Evolutionary conservation across 208 protist genomes (phyloP), one percentile per base, ranked within the genome.

Genomic region (Crithidia expoeki): DNA sequence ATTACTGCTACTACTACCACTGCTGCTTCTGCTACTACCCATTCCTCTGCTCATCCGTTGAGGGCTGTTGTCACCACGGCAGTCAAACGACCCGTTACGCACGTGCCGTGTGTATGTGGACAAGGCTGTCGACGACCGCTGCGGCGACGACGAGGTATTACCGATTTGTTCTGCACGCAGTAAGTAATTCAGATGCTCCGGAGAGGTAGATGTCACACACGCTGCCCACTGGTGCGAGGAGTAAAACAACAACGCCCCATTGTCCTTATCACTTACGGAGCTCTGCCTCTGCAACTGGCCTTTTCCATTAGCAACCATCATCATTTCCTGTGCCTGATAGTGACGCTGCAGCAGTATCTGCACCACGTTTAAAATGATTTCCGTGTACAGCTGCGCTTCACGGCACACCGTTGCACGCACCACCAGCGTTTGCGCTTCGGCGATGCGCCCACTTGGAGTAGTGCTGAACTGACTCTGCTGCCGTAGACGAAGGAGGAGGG

Each of bases 381-480:
- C n/a, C 4, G 28, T 47, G 64, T 76, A 76, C 30, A 65, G 36
- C 38, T 67, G 55, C 17, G 52, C 53, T 46, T 70, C 63, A 16
- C 57, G 56, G 36, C 62, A 65, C 16, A 76, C 34, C 16, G 72
- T 61, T 4, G 72, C 72, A 0, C 57, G 72, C 28, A 76, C 23
- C 5, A 76, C 32, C 4, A 63, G 56, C 5, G 63, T 67, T 32
- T 76, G 36, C 30, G 72, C 72, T 33, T 76, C 72, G 1, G 30
- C 19, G 1, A 76, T 28, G 25, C 72, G 72, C 1, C 72, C 64
- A 19, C 21, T 66, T 0, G 72, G 38, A 0, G 55, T 7, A 16
- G 72, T 76, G 64, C 63, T 66, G 19, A 76, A 25, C 0, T 51
- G 28, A 32, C 61, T 59, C 32, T 76, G 63, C n/a, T 36, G 63